Base-by-base conservation (phyloP, 805 yeast genomes). In the Suhomyces vadensis region DNA sequence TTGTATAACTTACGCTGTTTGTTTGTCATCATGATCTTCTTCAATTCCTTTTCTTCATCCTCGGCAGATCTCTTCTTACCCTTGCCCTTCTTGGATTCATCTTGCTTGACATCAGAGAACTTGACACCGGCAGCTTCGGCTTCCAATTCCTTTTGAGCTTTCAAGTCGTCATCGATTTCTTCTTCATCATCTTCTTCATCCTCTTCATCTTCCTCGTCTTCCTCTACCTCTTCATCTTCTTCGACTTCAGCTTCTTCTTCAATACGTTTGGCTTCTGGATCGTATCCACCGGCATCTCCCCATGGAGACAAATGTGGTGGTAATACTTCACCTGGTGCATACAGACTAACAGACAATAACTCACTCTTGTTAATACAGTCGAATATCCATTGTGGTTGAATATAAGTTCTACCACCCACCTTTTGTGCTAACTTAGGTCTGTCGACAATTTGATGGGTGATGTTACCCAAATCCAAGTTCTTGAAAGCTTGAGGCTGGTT, bases 281-380 rank as follows among this genome's bases (percentile, higher is more conserved):
- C 82, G 69, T 94, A 94, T 43, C 83, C 85, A 56, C 85, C 89
- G 38, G 91, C 79, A 71, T 94, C 99, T 55, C 98, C 98, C 98
- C 99, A 94, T 73, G 99, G 99, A 41, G 96, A 87, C 58, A 94
- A 74, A 67, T 94, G 99, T 27, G 99, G 97, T 36, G 99, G 99
- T 52, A 94, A 75, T 4, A 88, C 73, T 69, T 92, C 97, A 44
- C 99, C 99, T 4, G 97, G 96, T 35, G 95, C 86, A 61, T 94
- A 94, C 43, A 75, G 76, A 43, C 84, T 82, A 17, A 88, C 96
- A 14, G 94, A 81, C 47, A 86, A 73, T 48, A 94, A 74, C 47
- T 78, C 74, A 39, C 81, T 78, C 67, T 85, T 85, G 72, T 94
- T 94, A 48, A 94, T 71, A 58, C 85, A 83, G 64, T 94, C 99